Evolutionary conservation across 805 yeast species (phyloP).

Genomic region (Cyberlindnera lachancei): DNA sequence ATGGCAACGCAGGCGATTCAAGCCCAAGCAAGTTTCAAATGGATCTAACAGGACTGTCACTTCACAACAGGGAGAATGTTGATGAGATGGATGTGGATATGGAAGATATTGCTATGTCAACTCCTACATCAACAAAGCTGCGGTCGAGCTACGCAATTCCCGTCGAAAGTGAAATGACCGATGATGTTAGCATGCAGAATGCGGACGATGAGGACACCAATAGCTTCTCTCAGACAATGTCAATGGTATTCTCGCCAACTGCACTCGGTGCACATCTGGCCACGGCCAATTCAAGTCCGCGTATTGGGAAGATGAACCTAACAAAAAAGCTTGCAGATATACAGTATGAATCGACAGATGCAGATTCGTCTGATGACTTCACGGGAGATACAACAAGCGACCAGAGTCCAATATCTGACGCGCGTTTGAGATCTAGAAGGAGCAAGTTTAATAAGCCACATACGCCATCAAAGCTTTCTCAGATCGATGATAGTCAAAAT

Average conservation of each 20-base stretch:
- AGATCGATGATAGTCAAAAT: slow-evolving; percentile 4
- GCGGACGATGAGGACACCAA: slow-evolving; percentile 6
- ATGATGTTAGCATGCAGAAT: neutral
- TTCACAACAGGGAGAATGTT: neutral
- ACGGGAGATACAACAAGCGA: neutral
- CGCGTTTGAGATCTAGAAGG: slow-evolving; percentile 6
- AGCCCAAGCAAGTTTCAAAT: neutral
- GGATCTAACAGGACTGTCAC: slow-evolving; percentile 1
- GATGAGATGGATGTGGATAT: slow-evolving; percentile 1
- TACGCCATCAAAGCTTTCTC: slow-evolving; percentile 10
- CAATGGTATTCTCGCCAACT: slow-evolving; percentile 17
- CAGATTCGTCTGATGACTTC: neutral
- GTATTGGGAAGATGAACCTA: slow-evolving; percentile 5
- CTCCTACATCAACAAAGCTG: too few relatives aligned
- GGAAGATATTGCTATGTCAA: slow-evolving; percentile 1
- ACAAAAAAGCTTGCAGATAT: slow-evolving; percentile 5
- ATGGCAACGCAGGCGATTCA: neutral
- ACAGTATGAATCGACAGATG: slow-evolving; percentile 4
- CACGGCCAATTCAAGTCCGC: slow-evolving; percentile 15
- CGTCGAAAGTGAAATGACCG: slow-evolving; percentile 2
- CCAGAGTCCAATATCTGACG: slow-evolving; percentile 4
- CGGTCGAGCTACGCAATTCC: too few relatives aligned
- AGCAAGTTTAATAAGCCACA: slow-evolving; percentile 11
- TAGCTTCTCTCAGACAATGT: slow-evolving; percentile 1
- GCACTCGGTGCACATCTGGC: slow-evolving; percentile 22